Evolutionary conservation across 805 yeast genomes (phyloP).

Genomic region (Candida andamanensis): DNA sequence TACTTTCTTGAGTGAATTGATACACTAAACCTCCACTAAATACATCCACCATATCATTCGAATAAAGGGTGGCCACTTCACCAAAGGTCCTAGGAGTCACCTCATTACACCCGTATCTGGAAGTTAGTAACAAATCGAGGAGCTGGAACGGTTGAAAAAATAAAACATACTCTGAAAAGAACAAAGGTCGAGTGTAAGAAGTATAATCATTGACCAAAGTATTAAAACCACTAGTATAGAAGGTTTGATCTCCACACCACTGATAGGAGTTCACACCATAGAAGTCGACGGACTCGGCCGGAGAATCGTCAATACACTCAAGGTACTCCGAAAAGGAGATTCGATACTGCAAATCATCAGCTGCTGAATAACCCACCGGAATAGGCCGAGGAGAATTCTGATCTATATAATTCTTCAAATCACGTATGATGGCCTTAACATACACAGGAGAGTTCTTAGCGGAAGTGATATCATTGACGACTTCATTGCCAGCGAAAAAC

Average conservation of each 20-base stretch:
- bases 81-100: constrained; percentile 74
- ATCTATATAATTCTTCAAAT: constrained; percentile 68
- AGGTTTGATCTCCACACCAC: constrained; percentile 86
- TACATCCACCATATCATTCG: constrained; percentile 64
- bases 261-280: constrained; percentile 80
- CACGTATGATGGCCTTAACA: constrained; percentile 74
- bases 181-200: constrained; percentile 68
- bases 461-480: constrained; percentile 74
- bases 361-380: constrained; percentile 96
- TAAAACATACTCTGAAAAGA: constrained; percentile 61
- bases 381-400: constrained; percentile 56
- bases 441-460: constrained; percentile 65
- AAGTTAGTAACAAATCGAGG: constrained; percentile 14
- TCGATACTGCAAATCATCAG: constrained; percentile 80
- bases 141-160: constrained; percentile 27
- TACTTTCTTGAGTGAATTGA: constrained; percentile 74
- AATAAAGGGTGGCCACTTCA: constrained; percentile 67
- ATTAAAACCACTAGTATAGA: constrained; percentile 65
- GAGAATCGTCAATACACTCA: constrained; percentile 59
- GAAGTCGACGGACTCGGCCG: constrained; percentile 62
- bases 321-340: constrained; percentile 72
- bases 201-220: constrained; percentile 66
- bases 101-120: constrained; percentile 68
- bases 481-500: constrained; percentile 89
- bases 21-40: constrained; percentile 86